Evolutionary conservation across 257 asterid species (phyloP).

Genomic region (Ehretia macrophylla): DNA sequence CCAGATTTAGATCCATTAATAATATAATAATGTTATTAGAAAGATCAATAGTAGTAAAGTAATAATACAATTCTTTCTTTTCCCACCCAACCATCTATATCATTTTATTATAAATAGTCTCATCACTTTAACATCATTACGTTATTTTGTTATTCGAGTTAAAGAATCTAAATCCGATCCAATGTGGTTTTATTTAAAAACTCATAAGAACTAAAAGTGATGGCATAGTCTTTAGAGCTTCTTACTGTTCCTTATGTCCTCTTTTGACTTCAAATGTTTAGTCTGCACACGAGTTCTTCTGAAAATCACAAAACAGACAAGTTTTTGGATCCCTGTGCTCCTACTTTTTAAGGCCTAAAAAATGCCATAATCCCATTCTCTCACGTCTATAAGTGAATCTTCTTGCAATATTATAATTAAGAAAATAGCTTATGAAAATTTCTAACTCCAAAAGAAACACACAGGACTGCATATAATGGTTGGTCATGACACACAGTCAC

Average conservation of each 20-base stretch:
- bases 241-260: background rate
- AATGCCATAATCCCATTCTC: conserved; percentile 15
- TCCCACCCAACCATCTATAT: too few species aligned
- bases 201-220: background rate
- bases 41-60: too few species aligned
- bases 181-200: too few species aligned
- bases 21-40: too few species aligned
- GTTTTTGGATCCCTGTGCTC: conserved; percentile 6
- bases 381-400: conserved; percentile 19
- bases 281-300: conserved; percentile 1
- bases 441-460: conserved; percentile 7
- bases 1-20: too few species aligned
- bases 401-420: conserved; percentile 10
- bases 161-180: too few species aligned
- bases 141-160: too few species aligned
- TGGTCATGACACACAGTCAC: conserved; percentile 25
- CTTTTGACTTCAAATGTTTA: background rate
- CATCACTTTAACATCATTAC: too few species aligned
- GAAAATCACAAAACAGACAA: conserved; percentile 33
- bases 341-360: conserved; percentile 15
- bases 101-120: too few species aligned
- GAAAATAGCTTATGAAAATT: too few species aligned
- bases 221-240: background rate
- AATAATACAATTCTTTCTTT: too few species aligned
- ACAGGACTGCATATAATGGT: conserved; percentile 17